phyloP scores from a whole-genome alignment of 306 rosid species.

The Carpinus fangiana region DNA sequence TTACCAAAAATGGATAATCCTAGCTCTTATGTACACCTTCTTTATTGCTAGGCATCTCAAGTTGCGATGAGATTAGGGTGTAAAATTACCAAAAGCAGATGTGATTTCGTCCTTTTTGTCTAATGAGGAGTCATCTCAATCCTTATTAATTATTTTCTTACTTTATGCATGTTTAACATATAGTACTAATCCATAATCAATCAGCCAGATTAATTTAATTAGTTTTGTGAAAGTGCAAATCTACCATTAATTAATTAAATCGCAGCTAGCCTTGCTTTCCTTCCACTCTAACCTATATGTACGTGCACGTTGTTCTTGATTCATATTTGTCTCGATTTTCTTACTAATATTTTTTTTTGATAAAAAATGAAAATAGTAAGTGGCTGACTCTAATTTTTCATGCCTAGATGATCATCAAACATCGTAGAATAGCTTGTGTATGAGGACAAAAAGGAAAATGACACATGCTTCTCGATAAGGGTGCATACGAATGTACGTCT shows the following conservation, averaged over 20 bases:
- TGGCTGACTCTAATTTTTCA: neutral
- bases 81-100: constrained; percentile 42
- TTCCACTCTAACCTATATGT: no score
- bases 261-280: neutral
- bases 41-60: constrained; percentile 9
- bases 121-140: constrained; percentile 54
- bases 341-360: neutral
- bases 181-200: neutral
- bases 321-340: neutral
- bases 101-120: constrained; percentile 57
- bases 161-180: constrained; percentile 13
- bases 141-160: constrained; percentile 32
- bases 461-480: neutral
- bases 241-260: neutral
- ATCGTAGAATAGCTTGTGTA: neutral
- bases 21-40: neutral
- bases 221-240: no score
- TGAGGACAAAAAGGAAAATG: neutral
- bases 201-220: neutral
- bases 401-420: neutral
- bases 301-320: no score
- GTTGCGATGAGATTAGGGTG: constrained; percentile 36
- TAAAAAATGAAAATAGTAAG: no score
- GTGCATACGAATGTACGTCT: neutral
- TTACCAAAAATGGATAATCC: constrained; percentile 1